These are phyloP conservation scores for Inosperma sp. DNA, from an alignment of 768 basidiomycete genomes.

Conservation along the genomic window DNA sequence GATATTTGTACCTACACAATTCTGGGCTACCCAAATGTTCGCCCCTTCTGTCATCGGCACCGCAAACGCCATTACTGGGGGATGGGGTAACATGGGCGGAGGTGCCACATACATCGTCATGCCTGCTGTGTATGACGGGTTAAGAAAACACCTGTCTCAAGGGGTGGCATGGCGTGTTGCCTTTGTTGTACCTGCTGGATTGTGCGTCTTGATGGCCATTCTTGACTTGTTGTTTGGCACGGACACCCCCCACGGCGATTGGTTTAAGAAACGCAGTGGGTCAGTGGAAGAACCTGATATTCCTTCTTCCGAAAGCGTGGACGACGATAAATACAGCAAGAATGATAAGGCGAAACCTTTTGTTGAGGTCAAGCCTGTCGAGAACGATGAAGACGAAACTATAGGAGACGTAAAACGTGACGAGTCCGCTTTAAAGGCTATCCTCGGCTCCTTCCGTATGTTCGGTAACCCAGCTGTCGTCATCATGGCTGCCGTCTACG, in stretches of 20 bases:
- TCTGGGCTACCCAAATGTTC: constrained; percentile 59
- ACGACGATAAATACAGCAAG: constrained; percentile 29
- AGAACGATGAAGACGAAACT: constrained; percentile 18
- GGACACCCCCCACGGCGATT: constrained; percentile 2
- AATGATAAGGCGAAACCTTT: constrained; percentile 22
- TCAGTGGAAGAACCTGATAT: constrained; percentile 16
- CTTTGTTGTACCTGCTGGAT: neutral
- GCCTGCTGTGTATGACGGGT: constrained; percentile 1
- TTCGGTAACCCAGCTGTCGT: constrained; percentile 46
- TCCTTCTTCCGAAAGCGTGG: constrained; percentile 21
- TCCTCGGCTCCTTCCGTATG: constrained; percentile 38
- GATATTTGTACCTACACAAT: constrained; percentile 57
- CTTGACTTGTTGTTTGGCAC: neutral
- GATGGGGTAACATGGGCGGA: constrained; percentile 43
- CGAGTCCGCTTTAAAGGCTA: constrained; percentile 37
- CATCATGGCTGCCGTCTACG: constrained; percentile 50
- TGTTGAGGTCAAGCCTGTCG: no score
- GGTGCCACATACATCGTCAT: constrained; percentile 15
- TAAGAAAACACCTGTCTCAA: neutral
- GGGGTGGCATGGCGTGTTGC: constrained; percentile 31
- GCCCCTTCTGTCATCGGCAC: constrained; percentile 42
- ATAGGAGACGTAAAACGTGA: constrained; percentile 12
- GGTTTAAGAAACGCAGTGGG: neutral
- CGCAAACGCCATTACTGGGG: constrained; percentile 52
- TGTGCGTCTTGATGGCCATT: constrained; percentile 24